phyloP scores from a whole-genome alignment of 2,329 filamentous ascomycete genomes.

The Trichoderma sp. region DNA sequence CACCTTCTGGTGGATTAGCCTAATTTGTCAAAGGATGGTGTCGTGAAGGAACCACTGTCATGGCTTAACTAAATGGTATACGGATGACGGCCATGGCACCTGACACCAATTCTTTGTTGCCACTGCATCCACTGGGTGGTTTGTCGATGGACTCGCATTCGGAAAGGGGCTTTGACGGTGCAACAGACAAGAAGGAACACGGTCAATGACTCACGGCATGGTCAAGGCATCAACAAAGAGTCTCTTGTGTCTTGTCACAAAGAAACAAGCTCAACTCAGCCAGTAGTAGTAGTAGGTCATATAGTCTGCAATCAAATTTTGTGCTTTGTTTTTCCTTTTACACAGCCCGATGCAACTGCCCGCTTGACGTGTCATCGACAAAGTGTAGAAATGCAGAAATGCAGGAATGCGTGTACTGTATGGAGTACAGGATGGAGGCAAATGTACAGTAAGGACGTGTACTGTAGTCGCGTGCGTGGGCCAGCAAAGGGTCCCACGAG shows the following conservation, averaged over 20 bases:
- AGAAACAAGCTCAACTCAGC: conserved; percentile 1
- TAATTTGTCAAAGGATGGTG: not conserved
- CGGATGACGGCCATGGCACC: not conserved
- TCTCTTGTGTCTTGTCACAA: not conserved
- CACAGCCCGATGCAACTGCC: not conserved
- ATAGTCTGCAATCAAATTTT: conserved; percentile 17
- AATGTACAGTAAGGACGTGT: no score
- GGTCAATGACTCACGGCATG: not conserved
- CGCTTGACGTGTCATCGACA: not conserved
- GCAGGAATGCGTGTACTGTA: not conserved
- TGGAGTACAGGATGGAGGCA: no score
- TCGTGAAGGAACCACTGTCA: not conserved
- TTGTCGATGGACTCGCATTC: not conserved
- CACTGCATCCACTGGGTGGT: not conserved
- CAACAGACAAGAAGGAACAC: not conserved
- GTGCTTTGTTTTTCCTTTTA: conserved; percentile 3
- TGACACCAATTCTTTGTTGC: not conserved
- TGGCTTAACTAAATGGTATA: not conserved
- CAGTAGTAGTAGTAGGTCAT: conserved; percentile 8
- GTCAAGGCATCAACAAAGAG: not conserved
- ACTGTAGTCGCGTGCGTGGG: conserved; percentile 15
- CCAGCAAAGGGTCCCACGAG: conserved; percentile 2
- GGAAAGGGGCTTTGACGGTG: not conserved
- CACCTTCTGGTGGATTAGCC: not conserved
- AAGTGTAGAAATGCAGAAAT: no score